These are phyloP conservation scores for Coprinopsis cinerea DNA, from an alignment of 768 basidiomycete genomes.

Conservation along the genomic window DNA sequence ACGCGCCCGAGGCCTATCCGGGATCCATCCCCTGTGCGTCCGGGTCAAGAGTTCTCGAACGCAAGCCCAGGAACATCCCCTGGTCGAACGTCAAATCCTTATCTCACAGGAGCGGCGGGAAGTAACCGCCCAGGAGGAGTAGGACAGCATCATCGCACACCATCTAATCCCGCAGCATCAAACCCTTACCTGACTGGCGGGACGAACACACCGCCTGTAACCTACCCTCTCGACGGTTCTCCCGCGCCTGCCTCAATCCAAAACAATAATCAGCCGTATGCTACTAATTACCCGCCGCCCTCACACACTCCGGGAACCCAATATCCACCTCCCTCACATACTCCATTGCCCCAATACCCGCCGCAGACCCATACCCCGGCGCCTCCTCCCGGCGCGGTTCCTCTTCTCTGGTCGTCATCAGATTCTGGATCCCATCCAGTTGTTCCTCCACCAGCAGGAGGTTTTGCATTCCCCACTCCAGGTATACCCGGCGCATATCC, in stretches of 20 bases:
- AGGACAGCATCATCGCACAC: too few species aligned
- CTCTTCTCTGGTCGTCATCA: constrained; percentile 14
- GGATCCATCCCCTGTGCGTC: constrained; percentile 9
- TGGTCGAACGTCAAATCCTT: neutral
- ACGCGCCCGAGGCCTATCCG: neutral
- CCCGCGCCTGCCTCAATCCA: neutral
- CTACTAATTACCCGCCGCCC: neutral
- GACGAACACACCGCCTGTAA: too few species aligned
- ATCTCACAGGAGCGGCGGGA: neutral
- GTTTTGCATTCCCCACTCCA: constrained; percentile 31
- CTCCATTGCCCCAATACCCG: neutral
- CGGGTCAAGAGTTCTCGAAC: constrained; percentile 4
- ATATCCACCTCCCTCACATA: neutral
- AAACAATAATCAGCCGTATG: neutral
- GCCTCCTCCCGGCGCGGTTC: constrained; percentile 6
- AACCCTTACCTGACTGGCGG: too few species aligned
- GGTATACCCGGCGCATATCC: neutral
- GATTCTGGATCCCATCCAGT: constrained; percentile 5
- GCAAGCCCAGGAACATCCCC: neutral
- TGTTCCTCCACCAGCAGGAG: constrained; percentile 9
- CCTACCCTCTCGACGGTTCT: too few species aligned
- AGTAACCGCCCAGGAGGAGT: too few species aligned
- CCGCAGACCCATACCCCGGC: constrained; percentile 4
- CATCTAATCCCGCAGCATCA: too few species aligned
- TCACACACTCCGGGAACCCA: neutral